phyloP scores from a whole-genome alignment of 495 filamentous ascomycete genomes.

The Aspergillus avenaceus region DNA sequence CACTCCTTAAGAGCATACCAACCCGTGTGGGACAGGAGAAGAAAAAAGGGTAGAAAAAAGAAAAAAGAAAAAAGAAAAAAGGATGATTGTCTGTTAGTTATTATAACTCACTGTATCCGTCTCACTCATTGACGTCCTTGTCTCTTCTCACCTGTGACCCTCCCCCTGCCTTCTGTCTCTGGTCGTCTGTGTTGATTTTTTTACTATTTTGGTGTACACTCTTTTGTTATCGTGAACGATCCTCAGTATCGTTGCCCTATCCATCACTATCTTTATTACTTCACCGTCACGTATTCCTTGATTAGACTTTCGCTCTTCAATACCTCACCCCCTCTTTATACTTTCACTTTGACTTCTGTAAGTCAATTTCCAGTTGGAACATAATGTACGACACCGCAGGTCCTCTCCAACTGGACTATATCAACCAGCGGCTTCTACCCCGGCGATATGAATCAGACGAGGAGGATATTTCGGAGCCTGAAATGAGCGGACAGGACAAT shows the following conservation, averaged over 20 bases:
- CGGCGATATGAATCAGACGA: slow-evolving; percentile 43
- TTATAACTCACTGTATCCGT: slow-evolving; percentile 5
- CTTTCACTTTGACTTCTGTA: too few species aligned
- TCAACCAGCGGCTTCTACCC: slow-evolving; percentile 34
- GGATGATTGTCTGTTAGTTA: not conserved
- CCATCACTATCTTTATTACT: not conserved
- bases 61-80: not conserved
- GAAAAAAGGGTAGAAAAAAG: not conserved
- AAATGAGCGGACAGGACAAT: slow-evolving; percentile 31
- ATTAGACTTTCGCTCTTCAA: too few species aligned
- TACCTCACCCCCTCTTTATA: too few species aligned
- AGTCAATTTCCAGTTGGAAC: too few species aligned
- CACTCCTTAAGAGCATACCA: slow-evolving; percentile 19
- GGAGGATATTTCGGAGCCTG: slow-evolving; percentile 40
- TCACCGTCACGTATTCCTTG: not conserved
- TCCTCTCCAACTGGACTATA: slow-evolving; percentile 30
- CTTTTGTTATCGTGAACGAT: not conserved
- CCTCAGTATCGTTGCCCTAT: not conserved
- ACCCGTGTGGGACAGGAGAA: slow-evolving; percentile 14
- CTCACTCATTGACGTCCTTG: slow-evolving; percentile 9
- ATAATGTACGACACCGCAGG: slow-evolving; percentile 31
- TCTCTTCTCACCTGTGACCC: not conserved
- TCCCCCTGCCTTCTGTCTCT: not conserved
- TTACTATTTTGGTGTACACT: not conserved
- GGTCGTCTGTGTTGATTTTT: not conserved